Base-by-base conservation (phyloP, 2,329 filamentous ascomycete genomes). In the Microsporum ferrugineum region DNA sequence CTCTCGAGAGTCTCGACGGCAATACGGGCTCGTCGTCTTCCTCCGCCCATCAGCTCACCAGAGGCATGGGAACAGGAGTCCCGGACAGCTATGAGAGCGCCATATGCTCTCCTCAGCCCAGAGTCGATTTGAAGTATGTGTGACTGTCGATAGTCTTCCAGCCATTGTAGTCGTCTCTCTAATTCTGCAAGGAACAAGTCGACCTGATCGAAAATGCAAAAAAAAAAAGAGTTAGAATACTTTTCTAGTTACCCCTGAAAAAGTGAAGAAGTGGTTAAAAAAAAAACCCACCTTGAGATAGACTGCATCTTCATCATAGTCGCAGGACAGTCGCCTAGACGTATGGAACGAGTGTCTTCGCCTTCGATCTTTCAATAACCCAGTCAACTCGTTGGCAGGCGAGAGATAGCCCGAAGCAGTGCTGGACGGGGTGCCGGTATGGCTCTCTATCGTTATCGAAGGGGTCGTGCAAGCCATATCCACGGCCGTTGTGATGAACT, bases 1-100 rank as follows among this genome's bases (percentile, higher is more conserved):
- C 82, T 82, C 73, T 99, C 94, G 12, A 99, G 79, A 0, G 91
- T 96, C 68, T 97, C 92, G 38, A 99, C 90, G 77, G 97, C 86
- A 62, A 97, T 84, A 65, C 89, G 88, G 63, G 95, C 85, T 63
- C 91, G 84, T 65, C 89, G 84, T 59, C 89, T 86, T 27, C 94
- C 91, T 41, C 88, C 89, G 61, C 91, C 94, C 66, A 97, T 84
- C 55, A 96, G 83, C 70, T 94, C 92, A 64, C 90, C 92, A 0
- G 91, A 95, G 23, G 92, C 91, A 65, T 91, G 85, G 43, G 89
- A 90, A 74, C 94, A 99, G 68, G 90, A 85, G 66, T 90, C 86
- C 63, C 91, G 86, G 31, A 99, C 91, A 5, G 89, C 86, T 69
- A 92, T 87, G 1, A 99, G 79, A 0, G 91, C 95, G 14, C 86